phyloP scores from a whole-genome alignment of 805 yeast genomes.

The Ogataea degrootiae region DNA sequence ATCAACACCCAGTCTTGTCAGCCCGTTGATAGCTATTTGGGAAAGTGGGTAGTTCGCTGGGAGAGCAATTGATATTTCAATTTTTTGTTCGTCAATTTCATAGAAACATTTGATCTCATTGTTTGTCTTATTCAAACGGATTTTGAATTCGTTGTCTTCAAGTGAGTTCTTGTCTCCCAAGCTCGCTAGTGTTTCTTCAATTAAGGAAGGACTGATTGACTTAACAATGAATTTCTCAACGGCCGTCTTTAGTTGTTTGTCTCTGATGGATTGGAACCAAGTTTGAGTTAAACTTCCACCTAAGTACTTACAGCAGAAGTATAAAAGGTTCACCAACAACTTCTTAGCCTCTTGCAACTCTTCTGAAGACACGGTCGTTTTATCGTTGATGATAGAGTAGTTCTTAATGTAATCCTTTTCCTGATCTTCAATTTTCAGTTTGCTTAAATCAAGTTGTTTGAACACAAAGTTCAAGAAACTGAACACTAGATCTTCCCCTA shows the following conservation, averaged over 20 bases:
- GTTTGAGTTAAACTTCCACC: slow-evolving; percentile 58
- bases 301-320: slow-evolving; percentile 41
- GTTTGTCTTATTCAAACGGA: slow-evolving; percentile 55
- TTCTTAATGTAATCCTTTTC: slow-evolving; percentile 26
- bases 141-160: slow-evolving; percentile 43
- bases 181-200: slow-evolving; percentile 46
- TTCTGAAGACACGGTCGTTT: slow-evolving; percentile 13
- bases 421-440: slow-evolving; percentile 14
- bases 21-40: slow-evolving; percentile 70
- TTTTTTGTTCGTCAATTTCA: slow-evolving; percentile 78
- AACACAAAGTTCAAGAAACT: slow-evolving; percentile 51
- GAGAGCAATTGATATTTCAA: slow-evolving; percentile 71
- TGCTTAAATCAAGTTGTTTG: slow-evolving; percentile 42
- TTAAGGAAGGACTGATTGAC: slow-evolving; percentile 59
- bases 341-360: slow-evolving; percentile 32
- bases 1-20: slow-evolving; percentile 78
- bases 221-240: slow-evolving; percentile 60
- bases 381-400: slow-evolving; percentile 13
- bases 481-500: slow-evolving; percentile 47
- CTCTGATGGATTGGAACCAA: slow-evolving; percentile 72
- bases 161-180: slow-evolving; percentile 25
- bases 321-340: slow-evolving; percentile 47
- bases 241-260: slow-evolving; percentile 53
- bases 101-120: slow-evolving; percentile 71
- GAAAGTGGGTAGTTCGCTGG: slow-evolving; percentile 78